A percentile compares a stretch with the other conserved stretches of the same genome.
phyloP scores from a whole-genome alignment of 2,329 filamentous ascomycete genomes.

The Rhexocercosporidium sp. region DNA sequence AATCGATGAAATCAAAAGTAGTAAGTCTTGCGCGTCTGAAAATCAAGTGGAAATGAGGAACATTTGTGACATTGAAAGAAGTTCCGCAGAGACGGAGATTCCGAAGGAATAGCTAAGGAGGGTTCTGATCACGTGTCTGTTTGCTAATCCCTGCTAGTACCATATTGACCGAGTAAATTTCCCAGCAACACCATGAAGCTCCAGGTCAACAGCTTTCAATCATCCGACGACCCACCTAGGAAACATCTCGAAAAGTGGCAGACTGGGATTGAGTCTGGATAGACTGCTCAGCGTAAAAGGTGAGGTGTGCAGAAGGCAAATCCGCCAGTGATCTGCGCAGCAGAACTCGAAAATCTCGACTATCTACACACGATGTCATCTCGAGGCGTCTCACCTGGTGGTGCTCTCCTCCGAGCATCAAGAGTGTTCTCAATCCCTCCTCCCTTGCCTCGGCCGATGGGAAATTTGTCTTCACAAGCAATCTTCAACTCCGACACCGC shows the following conservation, averaged over 20 bases:
- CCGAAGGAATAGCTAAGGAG: too few relatives aligned
- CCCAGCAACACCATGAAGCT: not conserved
- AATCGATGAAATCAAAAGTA: too few relatives aligned
- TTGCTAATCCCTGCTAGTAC: not conserved
- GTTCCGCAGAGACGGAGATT: too few relatives aligned
- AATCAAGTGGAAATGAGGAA: too few relatives aligned
- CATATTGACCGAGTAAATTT: not conserved
- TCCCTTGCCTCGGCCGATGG: constrained; percentile 68
- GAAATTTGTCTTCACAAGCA: constrained; percentile 53
- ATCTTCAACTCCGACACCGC: constrained; percentile 67
- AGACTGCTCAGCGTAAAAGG: not conserved
- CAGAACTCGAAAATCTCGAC: not conserved
- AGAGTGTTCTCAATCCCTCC: constrained; percentile 88
- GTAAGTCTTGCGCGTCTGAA: too few relatives aligned
- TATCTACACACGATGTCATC: constrained; percentile 35
- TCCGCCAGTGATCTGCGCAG: not conserved
- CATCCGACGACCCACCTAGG: not conserved
- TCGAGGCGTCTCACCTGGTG: constrained; percentile 61
- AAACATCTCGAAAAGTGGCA: not conserved
- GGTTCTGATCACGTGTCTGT: not conserved
- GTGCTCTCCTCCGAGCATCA: constrained; percentile 79
- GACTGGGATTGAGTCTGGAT: not conserved
- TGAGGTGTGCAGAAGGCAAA: not conserved
- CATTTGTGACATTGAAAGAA: too few relatives aligned
- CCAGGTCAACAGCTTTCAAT: not conserved